Percentiles rank a stretch among this genome's conserved stretches.
These are phyloP conservation scores for Plasmodium berghei DNA, from an alignment of 169 alveolate genomes.

Conservation along the genomic window DNA sequence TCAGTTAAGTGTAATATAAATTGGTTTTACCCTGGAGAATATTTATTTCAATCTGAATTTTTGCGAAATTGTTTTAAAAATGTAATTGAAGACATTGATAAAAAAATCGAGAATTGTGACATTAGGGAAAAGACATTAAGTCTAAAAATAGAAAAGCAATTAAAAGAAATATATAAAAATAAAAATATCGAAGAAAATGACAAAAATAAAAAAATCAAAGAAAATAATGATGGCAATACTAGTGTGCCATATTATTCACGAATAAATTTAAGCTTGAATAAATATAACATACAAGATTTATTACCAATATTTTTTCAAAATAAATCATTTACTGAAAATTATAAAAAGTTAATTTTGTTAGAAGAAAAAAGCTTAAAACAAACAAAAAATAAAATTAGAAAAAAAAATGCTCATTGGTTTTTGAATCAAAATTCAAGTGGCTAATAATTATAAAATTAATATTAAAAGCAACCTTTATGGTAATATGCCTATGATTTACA, in stretches of 20 bases:
- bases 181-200: not conserved
- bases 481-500: too few species aligned
- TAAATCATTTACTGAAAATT: constrained; percentile 53
- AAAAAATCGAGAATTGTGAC: not conserved
- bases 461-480: too few species aligned
- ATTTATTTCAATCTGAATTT: constrained; percentile 45
- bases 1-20: constrained; percentile 57
- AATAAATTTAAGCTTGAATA: constrained; percentile 35
- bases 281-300: constrained; percentile 55
- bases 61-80: constrained; percentile 19
- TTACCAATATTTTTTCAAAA: constrained; percentile 54
- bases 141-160: not conserved
- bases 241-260: not conserved
- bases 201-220: not conserved
- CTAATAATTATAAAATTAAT: not conserved
- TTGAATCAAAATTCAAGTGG: constrained; percentile 25
- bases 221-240: not conserved
- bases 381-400: constrained; percentile 36
- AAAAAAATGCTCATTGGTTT: constrained; percentile 65
- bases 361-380: constrained; percentile 66
- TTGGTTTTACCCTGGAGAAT: constrained; percentile 57
- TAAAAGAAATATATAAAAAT: constrained; percentile 7
- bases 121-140: not conserved
- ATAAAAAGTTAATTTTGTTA: constrained; percentile 36
- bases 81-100: not conserved